Evolutionary conservation across 208 protist species (phyloP).

Genomic region (Acanthamoeba sp.): DNA sequence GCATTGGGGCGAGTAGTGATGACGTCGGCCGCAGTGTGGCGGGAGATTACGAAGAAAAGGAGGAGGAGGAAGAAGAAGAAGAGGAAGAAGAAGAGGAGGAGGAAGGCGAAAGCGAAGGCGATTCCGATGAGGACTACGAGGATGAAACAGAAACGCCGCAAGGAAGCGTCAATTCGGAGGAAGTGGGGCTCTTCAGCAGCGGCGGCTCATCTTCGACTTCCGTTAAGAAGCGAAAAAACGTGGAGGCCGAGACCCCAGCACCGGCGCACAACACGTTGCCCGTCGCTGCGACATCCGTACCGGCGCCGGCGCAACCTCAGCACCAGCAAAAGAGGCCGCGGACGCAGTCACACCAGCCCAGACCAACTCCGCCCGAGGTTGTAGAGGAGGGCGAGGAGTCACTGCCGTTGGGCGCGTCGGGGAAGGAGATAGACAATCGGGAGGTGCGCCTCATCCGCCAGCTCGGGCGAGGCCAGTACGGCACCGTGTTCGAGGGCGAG

Average conservation of each 20-base stretch:
- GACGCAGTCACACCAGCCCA: background rate
- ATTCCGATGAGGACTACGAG: background rate
- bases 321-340: background rate
- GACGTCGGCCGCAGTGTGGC: background rate
- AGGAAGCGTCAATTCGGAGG: background rate
- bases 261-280: background rate
- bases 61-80: background rate
- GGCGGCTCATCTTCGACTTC: too few relatives aligned
- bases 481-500: conserved; percentile 7
- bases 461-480: conserved; percentile 4
- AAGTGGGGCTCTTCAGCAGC: background rate
- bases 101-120: background rate
- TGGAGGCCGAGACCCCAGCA: background rate
- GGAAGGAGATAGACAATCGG: conserved; percentile 13
- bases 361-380: background rate
- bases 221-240: background rate
- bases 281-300: background rate
- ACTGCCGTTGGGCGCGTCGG: background rate
- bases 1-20: too few relatives aligned
- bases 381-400: background rate
- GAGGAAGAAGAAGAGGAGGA: background rate
- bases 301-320: background rate
- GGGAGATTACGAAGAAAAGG: background rate
- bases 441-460: conserved; percentile 4
- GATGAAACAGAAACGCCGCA: background rate